Percentiles rank a stretch among this genome's conserved stretches.
These are phyloP conservation scores for Lanmaoa pseudosensibilis DNA, from an alignment of 768 basidiomycete species.

Conservation along the genomic window DNA sequence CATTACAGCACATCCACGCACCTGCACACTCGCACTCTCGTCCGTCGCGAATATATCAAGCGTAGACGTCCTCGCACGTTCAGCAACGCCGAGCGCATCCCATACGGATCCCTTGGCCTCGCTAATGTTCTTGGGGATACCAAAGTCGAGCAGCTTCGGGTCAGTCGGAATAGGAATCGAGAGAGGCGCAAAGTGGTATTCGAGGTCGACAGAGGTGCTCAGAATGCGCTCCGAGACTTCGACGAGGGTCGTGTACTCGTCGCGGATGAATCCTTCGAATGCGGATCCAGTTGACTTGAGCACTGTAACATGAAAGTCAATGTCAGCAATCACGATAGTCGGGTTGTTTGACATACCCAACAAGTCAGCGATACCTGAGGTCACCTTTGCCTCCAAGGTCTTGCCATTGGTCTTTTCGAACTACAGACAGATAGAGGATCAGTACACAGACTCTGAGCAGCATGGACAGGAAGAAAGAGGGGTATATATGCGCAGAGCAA, in stretches of 20 bases:
- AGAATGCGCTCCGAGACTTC: conserved; percentile 89
- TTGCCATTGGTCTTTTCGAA: conserved; percentile 71
- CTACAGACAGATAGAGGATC: conserved; percentile 31
- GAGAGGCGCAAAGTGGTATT: conserved; percentile 61
- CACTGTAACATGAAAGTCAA: conserved; percentile 43
- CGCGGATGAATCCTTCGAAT: conserved; percentile 77
- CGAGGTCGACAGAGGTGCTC: conserved; percentile 81
- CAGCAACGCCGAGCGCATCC: conserved; percentile 55
- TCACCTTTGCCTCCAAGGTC: conserved; percentile 58
- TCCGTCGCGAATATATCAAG: conserved; percentile 83
- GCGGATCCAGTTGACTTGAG: conserved; percentile 88
- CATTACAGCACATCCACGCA: conserved; percentile 30
- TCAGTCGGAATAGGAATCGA: conserved; percentile 49
- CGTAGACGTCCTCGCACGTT: conserved; percentile 59
- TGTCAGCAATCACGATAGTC: not conserved
- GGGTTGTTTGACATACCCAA: conserved; percentile 51
- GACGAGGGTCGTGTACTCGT: conserved; percentile 85
- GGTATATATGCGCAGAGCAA: not conserved
- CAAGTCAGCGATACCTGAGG: conserved; percentile 74
- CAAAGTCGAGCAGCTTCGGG: conserved; percentile 52
- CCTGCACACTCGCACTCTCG: conserved; percentile 91
- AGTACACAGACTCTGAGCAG: not conserved
- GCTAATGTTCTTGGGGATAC: conserved; percentile 34
- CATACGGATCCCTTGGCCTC: conserved; percentile 52
- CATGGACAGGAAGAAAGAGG: not conserved